Conservation (phyloP, 768 basidiomycete species). For the Artomyces pyxidatus region DNA sequence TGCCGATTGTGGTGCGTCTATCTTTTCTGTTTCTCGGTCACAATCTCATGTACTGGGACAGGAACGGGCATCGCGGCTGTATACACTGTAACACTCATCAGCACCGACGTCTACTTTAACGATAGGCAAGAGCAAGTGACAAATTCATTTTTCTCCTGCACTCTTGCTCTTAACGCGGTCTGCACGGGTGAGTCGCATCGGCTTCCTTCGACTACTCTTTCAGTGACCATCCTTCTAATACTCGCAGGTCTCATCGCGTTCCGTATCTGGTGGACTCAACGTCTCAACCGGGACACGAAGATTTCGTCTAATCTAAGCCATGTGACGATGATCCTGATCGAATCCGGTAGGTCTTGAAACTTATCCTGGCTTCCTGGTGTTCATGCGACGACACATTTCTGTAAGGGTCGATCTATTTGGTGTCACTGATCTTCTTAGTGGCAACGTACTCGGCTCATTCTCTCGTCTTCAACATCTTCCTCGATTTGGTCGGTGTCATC, state of each 20-base stretch:
- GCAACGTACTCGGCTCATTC: neutral
- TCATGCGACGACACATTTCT: neutral
- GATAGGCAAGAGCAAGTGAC: neutral
- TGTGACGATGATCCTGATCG: neutral
- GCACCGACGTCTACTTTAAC: neutral
- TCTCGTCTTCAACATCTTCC: neutral
- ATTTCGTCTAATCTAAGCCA: neutral
- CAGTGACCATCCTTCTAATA: neutral
- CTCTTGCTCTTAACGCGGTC: neutral
- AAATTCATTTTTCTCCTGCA: neutral
- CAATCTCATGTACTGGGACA: neutral
- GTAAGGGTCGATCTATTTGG: neutral
- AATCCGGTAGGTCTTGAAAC: neutral
- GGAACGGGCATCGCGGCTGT: neutral
- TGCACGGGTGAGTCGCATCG: neutral
- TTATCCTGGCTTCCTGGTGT: neutral
- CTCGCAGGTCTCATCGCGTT: neutral
- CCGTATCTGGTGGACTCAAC: neutral
- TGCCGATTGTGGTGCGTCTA: neutral
- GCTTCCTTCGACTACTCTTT: neutral
- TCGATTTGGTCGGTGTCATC: neutral
- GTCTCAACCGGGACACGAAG: neutral
- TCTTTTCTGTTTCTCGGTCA: neutral
- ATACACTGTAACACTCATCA: neutral
- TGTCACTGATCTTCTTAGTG: neutral